Conservation (phyloP, 2,329 filamentous ascomycete genomes). For the Nemania sp. region DNA sequence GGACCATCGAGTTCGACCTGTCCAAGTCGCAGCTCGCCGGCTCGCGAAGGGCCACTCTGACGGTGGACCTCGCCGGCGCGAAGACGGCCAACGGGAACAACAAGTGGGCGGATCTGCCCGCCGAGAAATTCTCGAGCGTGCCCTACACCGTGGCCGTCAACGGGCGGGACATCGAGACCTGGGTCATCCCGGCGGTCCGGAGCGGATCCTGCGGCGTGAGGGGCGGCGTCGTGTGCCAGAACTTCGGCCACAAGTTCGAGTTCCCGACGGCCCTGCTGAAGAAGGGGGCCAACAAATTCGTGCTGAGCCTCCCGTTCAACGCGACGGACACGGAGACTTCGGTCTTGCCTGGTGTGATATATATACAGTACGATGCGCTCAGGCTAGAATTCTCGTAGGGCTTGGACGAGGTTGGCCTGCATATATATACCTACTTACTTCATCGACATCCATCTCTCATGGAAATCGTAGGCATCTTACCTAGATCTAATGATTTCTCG, state of each 20-base stretch:
- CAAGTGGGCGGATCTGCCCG: slow-evolving; percentile 58
- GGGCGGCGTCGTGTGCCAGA: slow-evolving; percentile 65
- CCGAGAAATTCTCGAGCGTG: slow-evolving; percentile 57
- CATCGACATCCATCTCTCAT: too few species aligned
- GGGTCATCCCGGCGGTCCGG: slow-evolving; percentile 47
- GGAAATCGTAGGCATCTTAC: too few species aligned
- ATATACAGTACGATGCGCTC: slow-evolving; percentile 69
- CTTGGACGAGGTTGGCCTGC: not conserved
- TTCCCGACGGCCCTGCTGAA: slow-evolving; percentile 56
- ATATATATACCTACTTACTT: not conserved
- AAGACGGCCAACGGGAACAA: slow-evolving; percentile 63
- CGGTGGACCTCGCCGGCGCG: slow-evolving; percentile 65
- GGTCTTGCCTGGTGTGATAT: slow-evolving; percentile 57
- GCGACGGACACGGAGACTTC: slow-evolving; percentile 64
- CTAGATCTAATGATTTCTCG: too few species aligned
- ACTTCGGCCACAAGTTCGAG: slow-evolving; percentile 61
- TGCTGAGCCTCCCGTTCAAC: slow-evolving; percentile 62
- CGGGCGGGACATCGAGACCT: slow-evolving; percentile 45
- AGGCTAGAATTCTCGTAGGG: slow-evolving; percentile 51
- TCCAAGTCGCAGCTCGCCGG: slow-evolving; percentile 47
- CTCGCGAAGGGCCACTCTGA: slow-evolving; percentile 58
- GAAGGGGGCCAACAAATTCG: slow-evolving; percentile 58
- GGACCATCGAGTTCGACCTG: slow-evolving; percentile 61
- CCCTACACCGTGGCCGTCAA: slow-evolving; percentile 52
- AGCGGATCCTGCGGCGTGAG: slow-evolving; percentile 64